phyloP scores from a whole-genome alignment of 306 rosid genomes.

The Sophora flavescens region DNA sequence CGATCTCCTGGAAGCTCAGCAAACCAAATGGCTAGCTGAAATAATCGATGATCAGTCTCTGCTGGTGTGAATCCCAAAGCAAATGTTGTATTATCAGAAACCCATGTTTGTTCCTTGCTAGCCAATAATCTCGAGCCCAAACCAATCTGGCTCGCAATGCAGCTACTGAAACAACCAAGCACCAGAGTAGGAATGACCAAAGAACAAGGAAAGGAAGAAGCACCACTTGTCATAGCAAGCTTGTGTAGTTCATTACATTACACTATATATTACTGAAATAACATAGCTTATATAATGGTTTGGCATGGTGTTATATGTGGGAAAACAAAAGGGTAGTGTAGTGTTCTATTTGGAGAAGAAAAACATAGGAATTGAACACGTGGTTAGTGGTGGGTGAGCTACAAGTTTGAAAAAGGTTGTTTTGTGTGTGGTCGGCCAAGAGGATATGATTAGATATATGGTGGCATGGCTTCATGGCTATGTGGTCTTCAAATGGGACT shows the following conservation, averaged over 20 bases:
- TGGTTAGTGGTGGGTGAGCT: slow-evolving; percentile 77
- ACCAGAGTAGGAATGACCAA: slow-evolving; percentile 43
- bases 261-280: neutral
- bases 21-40: slow-evolving; percentile 83
- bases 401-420: slow-evolving; percentile 63
- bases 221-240: slow-evolving; percentile 45
- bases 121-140: slow-evolving; percentile 74
- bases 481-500: slow-evolving; percentile 41
- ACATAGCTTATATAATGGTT: slow-evolving; percentile 32
- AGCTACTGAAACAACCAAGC: slow-evolving; percentile 41
- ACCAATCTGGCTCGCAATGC: slow-evolving; percentile 58
- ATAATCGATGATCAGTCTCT: slow-evolving; percentile 31
- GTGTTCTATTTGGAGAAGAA: slow-evolving; percentile 45
- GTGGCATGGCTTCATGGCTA: slow-evolving; percentile 45
- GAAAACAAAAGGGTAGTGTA: neutral
- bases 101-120: slow-evolving; percentile 56
- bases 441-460: slow-evolving; percentile 30
- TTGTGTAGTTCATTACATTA: neutral
- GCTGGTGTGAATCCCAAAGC: slow-evolving; percentile 80
- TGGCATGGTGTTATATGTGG: slow-evolving; percentile 27
- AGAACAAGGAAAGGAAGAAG: slow-evolving; percentile 11
- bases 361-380: slow-evolving; percentile 45
- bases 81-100: slow-evolving; percentile 85
- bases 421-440: slow-evolving; percentile 66
- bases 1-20: slow-evolving; percentile 80